Evolutionary conservation across 768 basidiomycete species (phyloP).

Genomic region (Nidularia pulvinata): DNA sequence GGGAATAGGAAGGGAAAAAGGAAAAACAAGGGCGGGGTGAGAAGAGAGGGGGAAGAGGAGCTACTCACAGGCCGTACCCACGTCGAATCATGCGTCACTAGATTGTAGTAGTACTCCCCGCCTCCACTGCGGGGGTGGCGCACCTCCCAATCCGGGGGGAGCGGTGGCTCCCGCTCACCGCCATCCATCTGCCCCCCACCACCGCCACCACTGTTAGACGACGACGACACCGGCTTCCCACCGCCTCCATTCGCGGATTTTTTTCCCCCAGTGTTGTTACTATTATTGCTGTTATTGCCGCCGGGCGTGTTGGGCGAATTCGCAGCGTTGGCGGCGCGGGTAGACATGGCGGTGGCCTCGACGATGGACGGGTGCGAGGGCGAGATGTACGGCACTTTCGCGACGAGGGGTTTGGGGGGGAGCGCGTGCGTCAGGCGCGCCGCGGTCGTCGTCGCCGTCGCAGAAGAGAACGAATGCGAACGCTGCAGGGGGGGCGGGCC

Average conservation of each 20-base stretch:
- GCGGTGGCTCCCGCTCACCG: slow-evolving; percentile 8
- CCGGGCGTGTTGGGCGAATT: slow-evolving; percentile 22
- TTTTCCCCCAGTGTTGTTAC: too few species aligned
- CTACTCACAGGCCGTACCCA: slow-evolving; percentile 52
- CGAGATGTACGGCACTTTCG: slow-evolving; percentile 49
- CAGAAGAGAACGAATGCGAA: slow-evolving; percentile 12
- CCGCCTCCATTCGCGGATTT: too few species aligned
- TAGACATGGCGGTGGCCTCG: slow-evolving; percentile 62
- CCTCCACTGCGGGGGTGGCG: slow-evolving; percentile 48
- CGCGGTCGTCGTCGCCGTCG: slow-evolving; percentile 13
- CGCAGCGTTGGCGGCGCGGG: slow-evolving; percentile 9
- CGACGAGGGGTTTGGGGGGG: slow-evolving; percentile 62
- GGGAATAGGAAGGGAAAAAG: neutral
- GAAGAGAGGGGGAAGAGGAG: slow-evolving; percentile 7
- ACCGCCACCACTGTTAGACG: slow-evolving; percentile 2
- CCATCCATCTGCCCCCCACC: neutral
- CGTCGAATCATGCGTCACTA: slow-evolving; percentile 51
- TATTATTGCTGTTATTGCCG: slow-evolving; percentile 28
- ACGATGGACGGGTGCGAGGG: slow-evolving; percentile 59
- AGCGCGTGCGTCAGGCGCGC: slow-evolving; percentile 62
- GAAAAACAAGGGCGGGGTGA: slow-evolving; percentile 3
- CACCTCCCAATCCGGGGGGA: slow-evolving; percentile 65
- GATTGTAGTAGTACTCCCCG: slow-evolving; percentile 57
- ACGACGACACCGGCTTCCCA: slow-evolving; percentile 19
- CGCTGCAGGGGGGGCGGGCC: slow-evolving; percentile 14